Evolutionary conservation across 129 eudicot genomes (phyloP), one percentile per base, ranked within the genome.

Genomic region (Scalesia atractyloides): DNA sequence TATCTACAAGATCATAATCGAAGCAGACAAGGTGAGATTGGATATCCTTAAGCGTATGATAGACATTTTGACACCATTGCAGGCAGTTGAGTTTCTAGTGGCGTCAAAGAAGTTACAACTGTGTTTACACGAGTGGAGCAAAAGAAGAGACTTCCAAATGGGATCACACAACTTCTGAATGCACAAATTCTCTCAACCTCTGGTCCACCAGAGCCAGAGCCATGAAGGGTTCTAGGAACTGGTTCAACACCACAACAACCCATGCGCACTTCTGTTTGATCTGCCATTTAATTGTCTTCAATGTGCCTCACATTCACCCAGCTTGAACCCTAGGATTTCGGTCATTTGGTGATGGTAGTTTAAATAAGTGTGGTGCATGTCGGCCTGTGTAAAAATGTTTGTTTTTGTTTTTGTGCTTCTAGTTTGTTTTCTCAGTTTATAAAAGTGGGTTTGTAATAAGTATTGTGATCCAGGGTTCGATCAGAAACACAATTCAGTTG

Each of bases 61-160:
- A 71, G 73, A 54, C 53, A 79, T 80, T 62, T 76, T 84, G 19
- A 76, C 88, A 14, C 88, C 84, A 7, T 13, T 76, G 4, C 84
- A 80, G 64, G 77, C 74, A 0, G 74, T 76, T 12, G 84, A 80
- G 67, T 53, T 80, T 24, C 76, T 83, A 0, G 76, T 76, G 17
- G 87, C 76, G n/a, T 9, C 77, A n/a, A 84, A 80, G 47, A 84
- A 84, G 44, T 68, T 84, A 34, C 77, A 76, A 10, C 84, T 84
- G 2, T 84, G 72, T 8, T 12, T 84, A 15, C 77, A 76, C 57
- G 84, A 70, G 36, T 75, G 85, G 81, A 47, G 81, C 37, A 76
- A 58, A 50, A 76, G 49, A 56, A 64, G 85, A 65, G 85, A 81
- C 51, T 8, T 59, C n/a, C 11, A 33, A 47, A 66, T 73, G 71